Percentiles rank a stretch among this genome's conserved stretches.
Evolutionary conservation across 2,329 filamentous ascomycete genomes (phyloP).

Genomic region (Fusarium veterinarium): DNA sequence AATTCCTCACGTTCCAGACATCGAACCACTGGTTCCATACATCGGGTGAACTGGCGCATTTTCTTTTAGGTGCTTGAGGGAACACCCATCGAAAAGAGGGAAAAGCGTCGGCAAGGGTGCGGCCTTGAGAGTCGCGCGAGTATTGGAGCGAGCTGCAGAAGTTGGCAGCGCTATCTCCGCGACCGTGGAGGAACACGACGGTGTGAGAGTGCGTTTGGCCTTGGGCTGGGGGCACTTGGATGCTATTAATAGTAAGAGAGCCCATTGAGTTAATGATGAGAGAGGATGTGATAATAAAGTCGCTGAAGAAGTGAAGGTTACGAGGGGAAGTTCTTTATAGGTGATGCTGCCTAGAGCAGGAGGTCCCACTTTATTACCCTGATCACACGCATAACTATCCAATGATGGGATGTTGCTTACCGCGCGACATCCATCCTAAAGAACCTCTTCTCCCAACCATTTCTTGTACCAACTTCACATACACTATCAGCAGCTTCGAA

Average conservation of each 20-base stretch:
- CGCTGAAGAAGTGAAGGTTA: neutral
- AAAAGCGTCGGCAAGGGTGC: conserved; percentile 53
- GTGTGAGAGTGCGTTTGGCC: conserved; percentile 53
- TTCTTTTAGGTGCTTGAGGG: conserved; percentile 54
- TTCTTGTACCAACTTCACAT: neutral
- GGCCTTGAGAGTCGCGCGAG: conserved; percentile 48
- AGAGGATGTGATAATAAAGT: fast-evolving
- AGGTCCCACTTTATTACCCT: neutral
- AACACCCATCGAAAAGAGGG: conserved; percentile 64
- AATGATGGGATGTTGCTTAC: neutral
- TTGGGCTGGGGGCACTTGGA: neutral
- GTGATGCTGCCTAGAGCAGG: neutral
- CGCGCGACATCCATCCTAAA: neutral
- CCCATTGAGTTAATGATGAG: neutral
- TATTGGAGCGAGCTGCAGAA: conserved; percentile 48
- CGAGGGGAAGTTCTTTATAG: neutral
- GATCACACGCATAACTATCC: neutral
- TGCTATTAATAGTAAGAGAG: neutral
- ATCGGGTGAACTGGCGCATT: conserved; percentile 41
- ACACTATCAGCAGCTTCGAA: fast-evolving
- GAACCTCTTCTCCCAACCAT: neutral
- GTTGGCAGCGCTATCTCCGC: conserved; percentile 53
- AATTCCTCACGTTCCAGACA: conserved; percentile 56
- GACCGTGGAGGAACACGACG: conserved; percentile 59
- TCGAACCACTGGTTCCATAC: conserved; percentile 63